Conservation (phyloP, 192 early-diverging fungal species). For the Coemansia sp. region DNA sequence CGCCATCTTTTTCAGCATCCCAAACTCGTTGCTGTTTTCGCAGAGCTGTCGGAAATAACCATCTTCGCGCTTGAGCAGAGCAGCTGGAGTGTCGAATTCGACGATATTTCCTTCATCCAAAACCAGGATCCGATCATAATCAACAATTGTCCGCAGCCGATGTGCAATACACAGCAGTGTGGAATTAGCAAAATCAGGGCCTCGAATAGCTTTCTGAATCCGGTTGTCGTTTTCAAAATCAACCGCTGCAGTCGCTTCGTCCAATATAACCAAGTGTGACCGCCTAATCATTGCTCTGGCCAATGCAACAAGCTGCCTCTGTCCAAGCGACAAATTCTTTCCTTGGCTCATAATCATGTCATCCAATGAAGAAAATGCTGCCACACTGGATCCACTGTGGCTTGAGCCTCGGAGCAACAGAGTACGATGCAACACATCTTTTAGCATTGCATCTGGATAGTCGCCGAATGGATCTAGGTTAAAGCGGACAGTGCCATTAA, state of each 20-base stretch:
- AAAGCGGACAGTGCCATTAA: slow-evolving; percentile 71
- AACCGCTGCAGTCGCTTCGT: slow-evolving; percentile 85
- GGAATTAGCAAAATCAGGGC: slow-evolving; percentile 55
- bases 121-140: slow-evolving; percentile 82
- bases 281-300: slow-evolving; percentile 71
- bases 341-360: slow-evolving; percentile 60
- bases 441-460: slow-evolving; percentile 52
- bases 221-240: slow-evolving; percentile 83
- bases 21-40: slow-evolving; percentile 73
- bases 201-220: slow-evolving; percentile 84
- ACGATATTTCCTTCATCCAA: slow-evolving; percentile 71
- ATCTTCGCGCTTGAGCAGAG: slow-evolving; percentile 53
- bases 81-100: slow-evolving; percentile 77
- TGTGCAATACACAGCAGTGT: slow-evolving; percentile 90
- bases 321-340: slow-evolving; percentile 74
- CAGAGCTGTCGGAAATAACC: slow-evolving; percentile 74
- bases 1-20: slow-evolving; percentile 11
- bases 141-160: slow-evolving; percentile 76
- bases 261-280: slow-evolving; percentile 68
- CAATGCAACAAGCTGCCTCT: slow-evolving; percentile 71
- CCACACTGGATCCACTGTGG: neutral
- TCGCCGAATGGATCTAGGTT: slow-evolving; percentile 86
- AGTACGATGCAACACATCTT: slow-evolving; percentile 23
- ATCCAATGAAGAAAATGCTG: slow-evolving; percentile 10
- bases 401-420: slow-evolving; percentile 11